Evolutionary conservation across 805 yeast genomes (phyloP).

Genomic region (Barnettozyma wickerhamii): DNA sequence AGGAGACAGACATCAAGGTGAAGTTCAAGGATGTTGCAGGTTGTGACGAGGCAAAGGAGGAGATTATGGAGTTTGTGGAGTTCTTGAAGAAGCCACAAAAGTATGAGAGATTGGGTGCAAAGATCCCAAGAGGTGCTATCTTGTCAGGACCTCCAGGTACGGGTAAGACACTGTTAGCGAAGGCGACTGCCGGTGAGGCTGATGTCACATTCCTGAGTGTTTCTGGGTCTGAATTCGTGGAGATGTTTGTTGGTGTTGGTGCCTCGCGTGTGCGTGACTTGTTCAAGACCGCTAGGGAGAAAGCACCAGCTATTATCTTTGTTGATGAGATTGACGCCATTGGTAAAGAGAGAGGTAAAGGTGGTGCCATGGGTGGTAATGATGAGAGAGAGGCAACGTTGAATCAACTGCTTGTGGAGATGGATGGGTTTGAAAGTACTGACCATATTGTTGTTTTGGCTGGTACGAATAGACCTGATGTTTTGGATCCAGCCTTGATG

Average conservation of each 20-base stretch:
- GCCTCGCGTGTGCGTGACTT: constrained; percentile 92
- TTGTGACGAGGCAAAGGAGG: constrained; percentile 90
- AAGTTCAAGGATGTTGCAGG: constrained; percentile 92
- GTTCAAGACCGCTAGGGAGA: constrained; percentile 83
- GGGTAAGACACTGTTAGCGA: constrained; percentile 89
- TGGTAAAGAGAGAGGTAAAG: constrained; percentile 78
- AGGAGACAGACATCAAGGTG: constrained; percentile 76
- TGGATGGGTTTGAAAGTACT: constrained; percentile 88
- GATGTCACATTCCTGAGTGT: constrained; percentile 91
- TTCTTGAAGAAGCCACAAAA: constrained; percentile 81
- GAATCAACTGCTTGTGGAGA: constrained; percentile 88
- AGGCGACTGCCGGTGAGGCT: constrained; percentile 96
- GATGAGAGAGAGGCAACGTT: constrained; percentile 93
- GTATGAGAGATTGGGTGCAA: constrained; percentile 86
- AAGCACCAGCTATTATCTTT: constrained; percentile 87
- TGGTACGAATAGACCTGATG: constrained; percentile 92
- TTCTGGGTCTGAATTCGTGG: constrained; percentile 93
- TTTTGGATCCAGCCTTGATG: constrained; percentile 81
- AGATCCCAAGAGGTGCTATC: constrained; percentile 93
- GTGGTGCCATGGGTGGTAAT: constrained; percentile 72
- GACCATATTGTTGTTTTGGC: constrained; percentile 93
- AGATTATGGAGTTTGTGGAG: constrained; percentile 91
- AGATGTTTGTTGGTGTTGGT: constrained; percentile 96
- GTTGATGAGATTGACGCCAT: constrained; percentile 96
- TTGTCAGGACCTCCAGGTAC: constrained; percentile 96